These are phyloP conservation scores for Aquilaria agallochum DNA, from an alignment of 441 rosid genomes.

Conservation along the genomic window DNA sequence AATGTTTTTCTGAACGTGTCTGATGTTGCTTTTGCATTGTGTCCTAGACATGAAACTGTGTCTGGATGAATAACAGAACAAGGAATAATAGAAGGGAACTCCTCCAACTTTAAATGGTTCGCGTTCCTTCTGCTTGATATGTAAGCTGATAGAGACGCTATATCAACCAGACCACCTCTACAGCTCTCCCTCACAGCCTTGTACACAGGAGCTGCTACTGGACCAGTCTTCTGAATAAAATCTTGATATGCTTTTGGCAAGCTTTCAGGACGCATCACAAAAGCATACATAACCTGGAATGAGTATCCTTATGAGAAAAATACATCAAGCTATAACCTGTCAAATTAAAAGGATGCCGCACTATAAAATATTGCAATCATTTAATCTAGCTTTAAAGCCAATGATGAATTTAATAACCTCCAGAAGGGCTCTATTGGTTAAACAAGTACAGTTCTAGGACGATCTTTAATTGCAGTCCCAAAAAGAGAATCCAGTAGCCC, in stretches of 20 bases:
- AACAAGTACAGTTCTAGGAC: no score
- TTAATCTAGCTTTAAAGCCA: no score
- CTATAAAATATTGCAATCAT: not conserved
- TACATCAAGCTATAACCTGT: not conserved
- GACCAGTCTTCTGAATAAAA: slow-evolving; percentile 97
- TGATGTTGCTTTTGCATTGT: slow-evolving; percentile 84
- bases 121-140: slow-evolving; percentile 46
- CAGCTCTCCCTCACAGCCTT: slow-evolving; percentile 91
- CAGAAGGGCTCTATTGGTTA: no score
- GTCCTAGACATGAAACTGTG: slow-evolving; percentile 70
- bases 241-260: slow-evolving; percentile 92
- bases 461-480: no score
- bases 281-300: slow-evolving; percentile 90
- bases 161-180: slow-evolving; percentile 82
- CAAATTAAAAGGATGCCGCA: slow-evolving; percentile 1
- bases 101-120: slow-evolving; percentile 54
- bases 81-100: slow-evolving; percentile 81
- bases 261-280: slow-evolving; percentile 98
- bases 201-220: slow-evolving; percentile 84
- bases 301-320: slow-evolving; percentile 6
- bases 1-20: slow-evolving; percentile 96
- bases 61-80: slow-evolving; percentile 90
- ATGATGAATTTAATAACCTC: no score
- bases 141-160: slow-evolving; percentile 67
- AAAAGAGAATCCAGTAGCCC: no score